Evolutionary conservation across 768 basidiomycete genomes (phyloP), one percentile per base, ranked within the genome.

Genomic region (Calocybe indica): DNA sequence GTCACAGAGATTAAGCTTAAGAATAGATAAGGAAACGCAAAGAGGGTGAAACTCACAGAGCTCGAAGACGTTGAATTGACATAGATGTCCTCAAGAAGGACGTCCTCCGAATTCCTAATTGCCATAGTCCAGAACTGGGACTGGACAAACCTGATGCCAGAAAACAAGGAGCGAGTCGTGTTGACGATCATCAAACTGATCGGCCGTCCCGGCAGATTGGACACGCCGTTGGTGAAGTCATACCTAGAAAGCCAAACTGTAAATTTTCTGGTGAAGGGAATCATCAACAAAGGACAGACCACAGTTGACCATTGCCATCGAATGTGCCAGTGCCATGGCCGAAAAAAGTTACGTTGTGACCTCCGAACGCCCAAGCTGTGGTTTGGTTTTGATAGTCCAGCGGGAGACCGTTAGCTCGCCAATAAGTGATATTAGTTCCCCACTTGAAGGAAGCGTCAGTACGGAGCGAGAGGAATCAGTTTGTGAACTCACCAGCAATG

Each of bases 111-210:
- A 22, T 58, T 48, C 32, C 60, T 62, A 30, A 71, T 53, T 14
- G 67, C 58, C 57, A 66, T 69, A 2, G 71, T 69, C 71, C 71
- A 73, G 51, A 70, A 68, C 48, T 70, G 69, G 13, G 67, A 68
- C 46, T 71, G 71, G 28, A 71, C 61, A 41, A 73, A 66, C 42
- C 65, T 62, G 36, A 70, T 52, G 15, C 68, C 66, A n/a, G 57
- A 53, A 45, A 70, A 63, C 3, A 58, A 49, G 8, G 68, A 69
- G 36, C 68, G 56, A 9, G 58, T 69, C 5, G 67, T 65, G 30
- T 70, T 62, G 11, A 59, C 56, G 43, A 71, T 65, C 36, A 64
- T 63, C 22, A 73, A 52, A 33, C 55, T 62, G 55, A 68, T 68
- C 12, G 71, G 70, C 15, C 67, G 58, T 12, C 67, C 67, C 7